Evolutionary conservation across 2,329 filamentous ascomycete species (phyloP), one percentile per base, ranked within the genome.

Genomic region (Verticillium isaacii): DNA sequence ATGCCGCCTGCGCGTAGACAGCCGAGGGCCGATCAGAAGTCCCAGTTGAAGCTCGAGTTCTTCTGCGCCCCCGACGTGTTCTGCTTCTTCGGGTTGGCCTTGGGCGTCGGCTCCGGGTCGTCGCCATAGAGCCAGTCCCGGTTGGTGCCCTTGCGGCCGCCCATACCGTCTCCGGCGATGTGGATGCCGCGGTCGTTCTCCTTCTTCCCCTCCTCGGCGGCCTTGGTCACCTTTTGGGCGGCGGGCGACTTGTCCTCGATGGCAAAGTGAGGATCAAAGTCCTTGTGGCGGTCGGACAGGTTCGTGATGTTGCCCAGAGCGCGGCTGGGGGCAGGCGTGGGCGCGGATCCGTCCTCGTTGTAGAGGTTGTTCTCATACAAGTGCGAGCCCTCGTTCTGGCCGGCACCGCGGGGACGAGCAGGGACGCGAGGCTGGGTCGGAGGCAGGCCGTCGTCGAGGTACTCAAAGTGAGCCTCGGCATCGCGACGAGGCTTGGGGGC

Each of bases 311-410:
- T 86, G 57, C 83, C 84, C 12, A 91, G 80, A 11, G 88, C 75
- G 15, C 77, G 72, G 58, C 77, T 74, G 14, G 76, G 71, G 2
- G 68, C 75, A 15, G 78, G 71, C 12, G 71, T 66, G 17, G 73
- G 70, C 34, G 71, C 74, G 45, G 70, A 71, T 54, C 81, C 82
- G 37, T 86, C 84, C 57, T 87, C 83, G 62, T 85, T 82, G 70
- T 89, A 89, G 37, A 95, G 72, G 63, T 91, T 88, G 75, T 94
- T 90, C 70, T 92, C 83, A 78, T 96, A 96, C 55, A 96, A 80
- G 32, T 85, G 82, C 54, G 89, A 78, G 7, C 89, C 89, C 61
- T 85, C 86, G 74, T 92, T 92, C 62, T 87, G 83, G 41, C 76
- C 81, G n/a, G 80, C 75, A 55, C 85, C 85, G 61, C 80, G 82